Base-by-base conservation (phyloP, 352 stramenopile species). In the Chrysophaeum taylorii region DNA sequence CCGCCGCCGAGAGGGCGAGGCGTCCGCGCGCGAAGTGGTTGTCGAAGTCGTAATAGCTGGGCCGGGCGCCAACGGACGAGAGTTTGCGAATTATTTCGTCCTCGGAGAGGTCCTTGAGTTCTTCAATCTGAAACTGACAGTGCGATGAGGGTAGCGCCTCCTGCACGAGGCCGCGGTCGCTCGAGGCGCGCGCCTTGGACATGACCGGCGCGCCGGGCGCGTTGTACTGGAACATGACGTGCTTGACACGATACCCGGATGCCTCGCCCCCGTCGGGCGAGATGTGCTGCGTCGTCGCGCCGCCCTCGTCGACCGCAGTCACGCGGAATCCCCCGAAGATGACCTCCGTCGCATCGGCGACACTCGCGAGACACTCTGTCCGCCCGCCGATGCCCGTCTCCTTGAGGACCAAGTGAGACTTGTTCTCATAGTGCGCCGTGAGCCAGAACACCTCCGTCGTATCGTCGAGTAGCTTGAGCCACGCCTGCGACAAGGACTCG, bases 271-370 rank as follows among this genome's bases (percentile, higher is more conserved):
- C n/a, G n/a, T n/a, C n/a, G n/a, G n/a, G n/a, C 25, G 36, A 39
- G 14, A 48, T 21, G 41, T 21, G 27, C 35, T 23, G 27, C 35
- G 69, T 61, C 27, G 38, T 42, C 38, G 60, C 70, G 25, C 33
- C 36, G 29, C 69, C 15, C 9, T 73, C 54, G 62, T 73, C 69
- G 4, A 73, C n/a, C 18, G 61, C 69, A n/a, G 69, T 57, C 5
- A 73, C 69, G 21, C 63, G 60, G 27, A 73, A 73, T 2, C 35
- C 69, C 7, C 69, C 69, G 29, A 57, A 73, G 23, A 73, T 27
- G 18, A 73, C 29, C 1, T 64, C 14, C 27, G 54, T 62, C 29
- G n/a, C 36, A 36, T 5, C 45, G 45, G 45, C 18, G 18, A 57
- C 23, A 25, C 18, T 25, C 45, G 9, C 45, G 45, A 57, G 45